Evolutionary conservation across 179 eudicot species (phyloP).

Genomic region (Actinidia arguta): DNA sequence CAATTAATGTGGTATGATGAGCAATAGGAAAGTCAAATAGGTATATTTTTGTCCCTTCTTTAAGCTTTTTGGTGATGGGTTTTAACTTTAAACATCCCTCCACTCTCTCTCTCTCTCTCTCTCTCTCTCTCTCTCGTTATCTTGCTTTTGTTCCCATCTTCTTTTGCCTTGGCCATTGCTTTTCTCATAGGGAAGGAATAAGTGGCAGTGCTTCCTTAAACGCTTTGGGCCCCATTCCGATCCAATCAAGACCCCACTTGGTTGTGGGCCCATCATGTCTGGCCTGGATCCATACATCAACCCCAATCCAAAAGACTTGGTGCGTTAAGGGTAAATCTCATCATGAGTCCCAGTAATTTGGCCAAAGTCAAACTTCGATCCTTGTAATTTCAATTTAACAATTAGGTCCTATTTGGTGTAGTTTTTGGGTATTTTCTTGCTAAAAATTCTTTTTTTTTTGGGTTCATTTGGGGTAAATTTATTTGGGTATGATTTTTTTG

Average conservation of each 20-base stretch:
- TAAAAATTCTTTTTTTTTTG: no score
- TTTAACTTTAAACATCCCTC: constrained; percentile 45
- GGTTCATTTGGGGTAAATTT: no score
- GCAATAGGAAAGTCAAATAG: constrained; percentile 41
- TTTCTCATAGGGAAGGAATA: constrained; percentile 37
- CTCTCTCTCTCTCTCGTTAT: background rate
- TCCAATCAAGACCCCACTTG: constrained; percentile 5
- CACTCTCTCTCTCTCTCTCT: constrained; percentile 28
- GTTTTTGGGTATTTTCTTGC: no score
- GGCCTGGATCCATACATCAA: constrained; percentile 28
- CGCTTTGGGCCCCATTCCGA: constrained; percentile 25
- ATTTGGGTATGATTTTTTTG: no score
- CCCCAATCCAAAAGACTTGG: constrained; percentile 13
- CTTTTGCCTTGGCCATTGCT: constrained; percentile 47
- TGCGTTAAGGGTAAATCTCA: no score
- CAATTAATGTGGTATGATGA: constrained; percentile 44
- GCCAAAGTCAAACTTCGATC: no score
- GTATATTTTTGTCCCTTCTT: background rate
- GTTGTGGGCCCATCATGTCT: constrained; percentile 35
- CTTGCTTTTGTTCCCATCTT: constrained; percentile 8
- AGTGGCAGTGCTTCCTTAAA: constrained; percentile 33
- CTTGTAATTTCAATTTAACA: no score
- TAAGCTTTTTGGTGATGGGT: constrained; percentile 37
- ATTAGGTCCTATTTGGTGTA: no score
- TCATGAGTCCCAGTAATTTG: no score